Evolutionary conservation across 495 filamentous ascomycete genomes (phyloP).

Genomic region (Aspergillus asperescens): DNA sequence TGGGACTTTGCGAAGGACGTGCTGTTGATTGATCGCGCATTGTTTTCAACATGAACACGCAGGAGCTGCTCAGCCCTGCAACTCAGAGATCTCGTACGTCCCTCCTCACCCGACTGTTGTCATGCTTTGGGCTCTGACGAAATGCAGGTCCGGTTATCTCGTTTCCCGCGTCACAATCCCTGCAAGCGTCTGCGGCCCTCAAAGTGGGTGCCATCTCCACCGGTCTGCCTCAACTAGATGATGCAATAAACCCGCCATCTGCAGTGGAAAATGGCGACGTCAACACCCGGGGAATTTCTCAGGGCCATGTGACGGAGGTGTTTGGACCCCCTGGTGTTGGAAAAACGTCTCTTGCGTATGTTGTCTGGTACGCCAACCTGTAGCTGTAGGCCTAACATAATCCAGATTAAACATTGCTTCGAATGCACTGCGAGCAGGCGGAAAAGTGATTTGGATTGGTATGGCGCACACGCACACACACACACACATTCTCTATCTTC

Average conservation of each 20-base stretch:
- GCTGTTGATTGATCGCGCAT: not conserved
- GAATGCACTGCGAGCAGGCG: constrained; percentile 56
- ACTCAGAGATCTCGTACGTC: constrained; percentile 29
- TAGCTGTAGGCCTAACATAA: not conserved
- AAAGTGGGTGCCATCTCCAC: constrained; percentile 56
- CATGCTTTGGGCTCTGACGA: not conserved
- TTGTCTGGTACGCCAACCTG: not conserved
- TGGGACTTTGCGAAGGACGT: not conserved
- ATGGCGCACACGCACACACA: no score
- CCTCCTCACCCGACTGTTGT: not conserved
- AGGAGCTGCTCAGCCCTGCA: constrained; percentile 30
- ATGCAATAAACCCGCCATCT: constrained; percentile 30
- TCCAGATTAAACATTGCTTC: constrained; percentile 62
- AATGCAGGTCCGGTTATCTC: constrained; percentile 62
- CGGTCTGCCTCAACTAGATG: constrained; percentile 59
- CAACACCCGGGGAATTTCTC: constrained; percentile 48
- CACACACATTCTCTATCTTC: not conserved
- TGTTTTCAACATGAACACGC: constrained; percentile 19
- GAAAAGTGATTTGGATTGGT: constrained; percentile 83
- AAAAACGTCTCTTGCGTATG: constrained; percentile 79
- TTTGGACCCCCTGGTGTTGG: constrained; percentile 86
- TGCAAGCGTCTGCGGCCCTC: constrained; percentile 55
- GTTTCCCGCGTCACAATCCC: constrained; percentile 78
- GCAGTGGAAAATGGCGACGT: constrained; percentile 1
- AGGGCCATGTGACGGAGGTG: constrained; percentile 79